Percentiles rank a stretch among this genome's conserved stretches.
These are phyloP conservation scores for Candida insectalens DNA, from an alignment of 805 yeast genomes.

Conservation along the genomic window DNA sequence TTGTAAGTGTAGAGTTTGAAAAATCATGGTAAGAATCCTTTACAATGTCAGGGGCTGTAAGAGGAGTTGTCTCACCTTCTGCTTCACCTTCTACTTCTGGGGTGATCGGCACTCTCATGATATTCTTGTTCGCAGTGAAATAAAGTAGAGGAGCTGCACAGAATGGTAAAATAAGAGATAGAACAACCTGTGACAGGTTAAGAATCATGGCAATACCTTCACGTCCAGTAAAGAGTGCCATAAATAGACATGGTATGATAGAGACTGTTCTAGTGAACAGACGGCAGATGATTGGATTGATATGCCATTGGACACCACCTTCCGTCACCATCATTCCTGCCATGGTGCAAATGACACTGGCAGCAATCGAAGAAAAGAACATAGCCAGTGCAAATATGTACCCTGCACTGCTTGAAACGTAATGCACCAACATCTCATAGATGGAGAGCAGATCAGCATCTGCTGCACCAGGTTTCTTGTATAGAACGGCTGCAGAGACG, in stretches of 20 bases:
- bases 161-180: slow-evolving; percentile 76
- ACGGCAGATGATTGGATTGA: slow-evolving; percentile 75
- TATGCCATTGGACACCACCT: slow-evolving; percentile 77
- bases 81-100: not conserved
- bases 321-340: slow-evolving; percentile 91
- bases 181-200: slow-evolving; percentile 78
- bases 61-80: slow-evolving; percentile 2
- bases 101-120: slow-evolving; percentile 49
- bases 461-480: slow-evolving; percentile 57
- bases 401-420: slow-evolving; percentile 70
- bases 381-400: slow-evolving; percentile 78
- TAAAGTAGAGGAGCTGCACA: slow-evolving; percentile 78
- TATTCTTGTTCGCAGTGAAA: slow-evolving; percentile 59
- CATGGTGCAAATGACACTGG: slow-evolving; percentile 88
- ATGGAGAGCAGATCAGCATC: slow-evolving; percentile 80
- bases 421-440: slow-evolving; percentile 48
- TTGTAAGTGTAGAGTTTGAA: slow-evolving; percentile 54
- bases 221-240: slow-evolving; percentile 64
- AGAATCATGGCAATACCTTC: slow-evolving; percentile 63
- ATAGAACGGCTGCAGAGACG: slow-evolving; percentile 72
- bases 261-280: slow-evolving; percentile 69
- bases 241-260: slow-evolving; percentile 69
- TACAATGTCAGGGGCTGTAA: slow-evolving; percentile 8
- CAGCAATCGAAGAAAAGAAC: slow-evolving; percentile 78
- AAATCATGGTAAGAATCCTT: slow-evolving; percentile 39